These are phyloP conservation scores for Dryadomyces quercivorus DNA, from an alignment of 2,329 filamentous ascomycete genomes.

Conservation along the genomic window DNA sequence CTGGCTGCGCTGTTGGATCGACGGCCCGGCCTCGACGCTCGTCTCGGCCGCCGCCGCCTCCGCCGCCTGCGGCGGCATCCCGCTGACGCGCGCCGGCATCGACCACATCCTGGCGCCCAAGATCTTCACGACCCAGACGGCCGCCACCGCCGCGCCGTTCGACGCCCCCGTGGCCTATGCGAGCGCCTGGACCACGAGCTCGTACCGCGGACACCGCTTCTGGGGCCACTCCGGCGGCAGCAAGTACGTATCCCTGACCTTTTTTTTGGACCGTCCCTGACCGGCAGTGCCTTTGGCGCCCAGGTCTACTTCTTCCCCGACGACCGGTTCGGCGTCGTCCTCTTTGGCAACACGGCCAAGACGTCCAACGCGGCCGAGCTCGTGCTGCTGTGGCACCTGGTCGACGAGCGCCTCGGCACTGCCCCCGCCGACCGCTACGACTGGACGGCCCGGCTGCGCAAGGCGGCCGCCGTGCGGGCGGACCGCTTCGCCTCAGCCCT, in stretches of 20 bases:
- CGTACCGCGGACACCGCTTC: constrained; percentile 29
- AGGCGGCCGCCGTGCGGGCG: neutral
- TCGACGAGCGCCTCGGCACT: constrained; percentile 26
- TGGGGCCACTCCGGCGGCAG: constrained; percentile 30
- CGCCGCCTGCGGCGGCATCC: constrained; percentile 14
- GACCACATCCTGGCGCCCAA: constrained; percentile 21
- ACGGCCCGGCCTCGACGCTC: constrained; percentile 9
- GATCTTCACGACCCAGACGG: constrained; percentile 14
- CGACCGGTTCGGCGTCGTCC: constrained; percentile 27
- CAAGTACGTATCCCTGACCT: constrained; percentile 12
- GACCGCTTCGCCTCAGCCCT: constrained; percentile 19
- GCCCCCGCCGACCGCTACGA: constrained; percentile 21
- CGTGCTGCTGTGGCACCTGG: constrained; percentile 24
- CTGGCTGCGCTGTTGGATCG: constrained; percentile 37
- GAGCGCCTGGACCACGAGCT: constrained; percentile 25
- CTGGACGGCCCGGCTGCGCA: constrained; percentile 20
- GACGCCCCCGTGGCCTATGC: constrained; percentile 21
- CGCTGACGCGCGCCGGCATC: constrained; percentile 21
- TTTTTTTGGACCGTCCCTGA: neutral
- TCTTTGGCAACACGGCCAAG: constrained; percentile 30
- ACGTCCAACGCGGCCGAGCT: constrained; percentile 23
- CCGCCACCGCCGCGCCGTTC: constrained; percentile 12
- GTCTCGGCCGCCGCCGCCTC: neutral
- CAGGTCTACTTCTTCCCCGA: constrained; percentile 32
- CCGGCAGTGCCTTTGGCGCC: constrained; percentile 25